These are phyloP conservation scores for Kregervanrija fluxuum DNA, from an alignment of 805 yeast species.

Conservation along the genomic window DNA sequence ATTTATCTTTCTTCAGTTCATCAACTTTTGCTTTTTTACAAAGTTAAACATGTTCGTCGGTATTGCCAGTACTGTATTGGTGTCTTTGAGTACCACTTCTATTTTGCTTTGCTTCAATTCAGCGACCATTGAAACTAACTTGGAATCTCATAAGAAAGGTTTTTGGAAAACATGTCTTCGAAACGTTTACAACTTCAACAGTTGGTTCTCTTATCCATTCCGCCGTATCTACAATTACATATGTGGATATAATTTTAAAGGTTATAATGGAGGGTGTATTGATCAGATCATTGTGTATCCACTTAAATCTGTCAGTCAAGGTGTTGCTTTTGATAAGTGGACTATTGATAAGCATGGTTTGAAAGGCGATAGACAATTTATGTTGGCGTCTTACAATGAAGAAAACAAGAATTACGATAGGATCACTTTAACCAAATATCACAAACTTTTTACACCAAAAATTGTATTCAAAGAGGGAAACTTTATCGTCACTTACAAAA, in stretches of 20 bases:
- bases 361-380: constrained; percentile 23
- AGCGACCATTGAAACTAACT: background rate
- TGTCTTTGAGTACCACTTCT: too few species aligned
- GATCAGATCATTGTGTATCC: constrained; percentile 23
- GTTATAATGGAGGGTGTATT: constrained; percentile 19
- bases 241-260: constrained; percentile 4
- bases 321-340: constrained; percentile 22
- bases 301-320: constrained; percentile 22
- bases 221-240: background rate
- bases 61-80: too few species aligned
- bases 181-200: background rate
- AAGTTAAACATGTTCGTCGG: too few species aligned
- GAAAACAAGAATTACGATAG: constrained; percentile 10
- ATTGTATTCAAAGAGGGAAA: constrained; percentile 2
- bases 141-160: background rate
- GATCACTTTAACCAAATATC: constrained; percentile 11
- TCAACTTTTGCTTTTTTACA: too few species aligned
- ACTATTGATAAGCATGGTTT: constrained; percentile 21
- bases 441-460: constrained; percentile 11
- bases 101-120: too few species aligned
- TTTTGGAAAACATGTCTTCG: background rate
- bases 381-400: constrained; percentile 14
- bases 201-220: background rate
- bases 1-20: too few species aligned
- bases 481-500: constrained; percentile 18